A percentile compares a stretch with the other conserved stretches of the same genome.
phyloP scores from a whole-genome alignment of 176 grass and related monocot species.

The Carex kokanica region DNA sequence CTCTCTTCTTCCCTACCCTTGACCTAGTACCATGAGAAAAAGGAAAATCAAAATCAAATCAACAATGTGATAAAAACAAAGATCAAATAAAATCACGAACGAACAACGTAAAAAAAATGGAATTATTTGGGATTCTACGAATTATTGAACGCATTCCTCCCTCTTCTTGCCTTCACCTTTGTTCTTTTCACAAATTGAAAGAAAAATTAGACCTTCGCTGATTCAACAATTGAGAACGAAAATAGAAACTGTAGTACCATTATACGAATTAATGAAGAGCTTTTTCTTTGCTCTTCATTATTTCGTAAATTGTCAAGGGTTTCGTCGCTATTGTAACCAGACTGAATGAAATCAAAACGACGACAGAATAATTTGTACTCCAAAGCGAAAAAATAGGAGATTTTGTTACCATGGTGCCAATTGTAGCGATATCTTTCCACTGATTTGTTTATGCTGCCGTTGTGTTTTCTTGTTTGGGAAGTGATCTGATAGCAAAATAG shows the following conservation, averaged over 20 bases:
- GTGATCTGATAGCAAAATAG: neutral
- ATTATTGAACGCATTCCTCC: neutral
- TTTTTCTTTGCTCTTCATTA: neutral
- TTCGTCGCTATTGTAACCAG: neutral
- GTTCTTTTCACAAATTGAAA: neutral
- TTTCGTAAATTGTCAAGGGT: neutral
- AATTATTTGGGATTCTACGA: neutral
- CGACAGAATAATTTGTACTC: neutral
- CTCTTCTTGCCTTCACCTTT: neutral
- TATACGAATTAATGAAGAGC: conserved; percentile 22
- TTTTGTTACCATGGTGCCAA: conserved; percentile 18
- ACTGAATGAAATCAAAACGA: neutral
- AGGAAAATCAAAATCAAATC: neutral
- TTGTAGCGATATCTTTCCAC: neutral
- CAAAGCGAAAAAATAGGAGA: neutral
- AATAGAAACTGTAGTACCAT: conserved; percentile 1
- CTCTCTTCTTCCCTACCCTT: conserved; percentile 18
- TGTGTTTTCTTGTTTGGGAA: neutral
- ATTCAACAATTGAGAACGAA: neutral
- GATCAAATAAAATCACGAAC: conserved; percentile 24
- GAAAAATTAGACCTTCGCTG: neutral
- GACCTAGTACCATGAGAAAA: neutral
- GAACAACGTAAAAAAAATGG: neutral
- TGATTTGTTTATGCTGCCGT: neutral
- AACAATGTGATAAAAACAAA: neutral